A percentile compares a stretch with the other conserved stretches of the same genome.
Evolutionary conservation across 306 rosid genomes (phyloP).

Genomic region (Benincasa hispida): DNA sequence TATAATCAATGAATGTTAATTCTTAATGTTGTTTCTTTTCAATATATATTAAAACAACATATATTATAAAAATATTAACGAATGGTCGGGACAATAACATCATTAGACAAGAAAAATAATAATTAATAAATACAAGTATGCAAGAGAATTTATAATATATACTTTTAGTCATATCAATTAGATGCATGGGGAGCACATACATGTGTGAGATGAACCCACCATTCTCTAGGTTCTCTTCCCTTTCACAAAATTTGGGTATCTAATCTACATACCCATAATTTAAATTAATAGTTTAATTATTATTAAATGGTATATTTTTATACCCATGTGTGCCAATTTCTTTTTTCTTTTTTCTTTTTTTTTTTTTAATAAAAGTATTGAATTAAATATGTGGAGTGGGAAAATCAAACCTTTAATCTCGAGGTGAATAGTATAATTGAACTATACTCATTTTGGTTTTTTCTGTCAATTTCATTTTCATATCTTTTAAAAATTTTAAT

Average conservation of each 20-base stretch:
- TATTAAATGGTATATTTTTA: not conserved
- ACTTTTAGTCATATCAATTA: not conserved
- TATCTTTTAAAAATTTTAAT: too few relatives aligned
- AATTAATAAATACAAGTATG: not conserved
- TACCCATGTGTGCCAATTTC: not conserved
- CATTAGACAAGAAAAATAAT: not conserved
- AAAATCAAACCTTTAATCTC: too few relatives aligned
- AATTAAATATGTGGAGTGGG: too few relatives aligned
- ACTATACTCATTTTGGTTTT: too few relatives aligned
- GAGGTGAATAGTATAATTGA: too few relatives aligned
- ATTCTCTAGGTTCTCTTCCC: not conserved
- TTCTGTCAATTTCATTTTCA: too few relatives aligned
- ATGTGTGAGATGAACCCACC: constrained; percentile 1
- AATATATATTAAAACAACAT: not conserved
- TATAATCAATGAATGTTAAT: not conserved
- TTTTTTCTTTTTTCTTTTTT: too few relatives aligned
- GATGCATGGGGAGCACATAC: constrained; percentile 2
- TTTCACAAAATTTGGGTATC: not conserved
- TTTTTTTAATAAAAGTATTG: too few relatives aligned
- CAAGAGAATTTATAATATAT: not conserved
- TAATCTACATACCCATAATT: not conserved
- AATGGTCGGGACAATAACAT: not conserved
- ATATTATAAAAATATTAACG: not conserved
- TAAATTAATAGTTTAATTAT: not conserved
- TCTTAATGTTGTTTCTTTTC: not conserved